phyloP scores from a whole-genome alignment of 2,329 filamentous ascomycete species.

The Acrocalymma vagum region DNA sequence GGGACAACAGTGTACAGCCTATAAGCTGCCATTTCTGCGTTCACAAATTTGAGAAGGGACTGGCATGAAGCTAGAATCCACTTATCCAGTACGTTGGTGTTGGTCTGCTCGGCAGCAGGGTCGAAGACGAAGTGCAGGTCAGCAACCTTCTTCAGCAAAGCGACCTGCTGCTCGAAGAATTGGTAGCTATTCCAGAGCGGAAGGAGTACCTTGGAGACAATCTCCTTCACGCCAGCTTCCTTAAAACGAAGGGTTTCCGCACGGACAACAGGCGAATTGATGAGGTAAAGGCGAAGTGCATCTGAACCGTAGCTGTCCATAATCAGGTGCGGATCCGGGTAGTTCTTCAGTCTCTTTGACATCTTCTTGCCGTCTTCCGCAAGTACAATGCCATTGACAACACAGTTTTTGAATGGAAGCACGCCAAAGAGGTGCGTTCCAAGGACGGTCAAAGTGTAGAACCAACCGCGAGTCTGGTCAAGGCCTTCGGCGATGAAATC shows the following conservation, averaged over 20 bases:
- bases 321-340: slow-evolving; percentile 84
- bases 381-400: slow-evolving; percentile 94
- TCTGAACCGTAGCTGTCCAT: slow-evolving; percentile 92
- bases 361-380: slow-evolving; percentile 98
- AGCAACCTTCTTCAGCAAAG: slow-evolving; percentile 85
- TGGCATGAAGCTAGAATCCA: slow-evolving; percentile 96
- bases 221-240: slow-evolving; percentile 91
- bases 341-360: slow-evolving; percentile 97
- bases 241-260: slow-evolving; percentile 92
- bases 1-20: slow-evolving; percentile 86
- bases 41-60: slow-evolving; percentile 88
- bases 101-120: slow-evolving; percentile 75
- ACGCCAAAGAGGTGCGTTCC: slow-evolving; percentile 87
- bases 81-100: slow-evolving; percentile 92
- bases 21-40: slow-evolving; percentile 86
- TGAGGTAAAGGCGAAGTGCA: slow-evolving; percentile 91
- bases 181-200: slow-evolving; percentile 97
- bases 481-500: slow-evolving; percentile 95
- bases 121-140: slow-evolving; percentile 81
- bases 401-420: slow-evolving; percentile 91
- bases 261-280: slow-evolving; percentile 94
- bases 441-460: slow-evolving; percentile 89
- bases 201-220: slow-evolving; percentile 88
- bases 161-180: slow-evolving; percentile 91
- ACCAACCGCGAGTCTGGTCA: slow-evolving; percentile 96